A percentile compares a stretch with the other conserved stretches of the same genome.
These are phyloP conservation scores for Phytophthora litchii DNA, from an alignment of 352 stramenopile genomes.

Conservation along the genomic window DNA sequence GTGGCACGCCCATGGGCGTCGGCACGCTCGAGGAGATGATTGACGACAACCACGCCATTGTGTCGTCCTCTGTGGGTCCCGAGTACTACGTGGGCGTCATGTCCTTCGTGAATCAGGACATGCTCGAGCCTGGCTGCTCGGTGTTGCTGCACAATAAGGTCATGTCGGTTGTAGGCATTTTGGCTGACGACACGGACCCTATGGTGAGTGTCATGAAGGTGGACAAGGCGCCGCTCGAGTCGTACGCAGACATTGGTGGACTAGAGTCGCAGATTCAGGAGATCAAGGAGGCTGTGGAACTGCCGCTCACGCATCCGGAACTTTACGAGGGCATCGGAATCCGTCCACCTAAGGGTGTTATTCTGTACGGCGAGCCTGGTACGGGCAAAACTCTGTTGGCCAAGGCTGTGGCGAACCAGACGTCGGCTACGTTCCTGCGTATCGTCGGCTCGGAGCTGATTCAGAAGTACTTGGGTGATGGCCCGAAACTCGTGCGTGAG, in stretches of 20 bases:
- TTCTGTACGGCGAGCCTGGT: slow-evolving; percentile 99
- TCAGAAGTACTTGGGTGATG: slow-evolving; percentile 99
- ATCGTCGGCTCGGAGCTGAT: slow-evolving; percentile 99
- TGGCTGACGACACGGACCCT: slow-evolving; percentile 98
- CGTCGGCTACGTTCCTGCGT: slow-evolving; percentile 98
- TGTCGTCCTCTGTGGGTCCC: slow-evolving; percentile 96
- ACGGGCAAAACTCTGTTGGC: slow-evolving; percentile 99
- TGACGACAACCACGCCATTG: slow-evolving; percentile 99
- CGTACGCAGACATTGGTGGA: slow-evolving; percentile 99
- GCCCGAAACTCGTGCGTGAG: slow-evolving; percentile 99
- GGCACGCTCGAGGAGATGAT: slow-evolving; percentile 99
- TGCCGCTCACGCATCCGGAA: slow-evolving; percentile 99
- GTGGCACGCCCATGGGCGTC: slow-evolving; percentile 97
- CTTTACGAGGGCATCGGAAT: slow-evolving; percentile 99
- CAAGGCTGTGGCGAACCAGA: slow-evolving; percentile 99
- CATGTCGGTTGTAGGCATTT: slow-evolving; percentile 99
- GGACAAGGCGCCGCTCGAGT: slow-evolving; percentile 99
- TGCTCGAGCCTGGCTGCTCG: slow-evolving; percentile 98
- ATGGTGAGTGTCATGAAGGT: slow-evolving; percentile 99
- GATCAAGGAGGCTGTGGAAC: slow-evolving; percentile 95
- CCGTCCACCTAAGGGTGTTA: slow-evolving; percentile 98
- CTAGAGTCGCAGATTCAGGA: slow-evolving; percentile 98
- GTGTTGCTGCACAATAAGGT: slow-evolving; percentile 99
- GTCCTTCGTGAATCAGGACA: slow-evolving; percentile 99
- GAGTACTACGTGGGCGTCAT: slow-evolving; percentile 99